A percentile compares a stretch with the other conserved stretches of the same genome.
These are phyloP conservation scores for Crithidia bombi DNA, from an alignment of 208 protist genomes.

Conservation along the genomic window DNA sequence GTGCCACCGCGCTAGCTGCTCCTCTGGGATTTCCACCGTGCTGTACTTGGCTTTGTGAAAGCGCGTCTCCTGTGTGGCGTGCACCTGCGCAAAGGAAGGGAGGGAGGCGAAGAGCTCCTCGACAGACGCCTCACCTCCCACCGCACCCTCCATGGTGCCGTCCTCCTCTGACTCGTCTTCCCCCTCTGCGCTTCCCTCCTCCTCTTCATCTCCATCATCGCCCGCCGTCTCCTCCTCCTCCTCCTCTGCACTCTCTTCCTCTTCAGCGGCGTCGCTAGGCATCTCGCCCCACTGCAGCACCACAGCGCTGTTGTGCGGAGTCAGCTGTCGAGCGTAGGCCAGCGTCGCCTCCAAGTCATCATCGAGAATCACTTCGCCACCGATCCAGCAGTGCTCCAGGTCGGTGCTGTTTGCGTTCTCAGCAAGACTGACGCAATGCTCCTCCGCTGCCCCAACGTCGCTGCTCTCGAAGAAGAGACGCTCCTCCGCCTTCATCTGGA, in stretches of 20 bases:
- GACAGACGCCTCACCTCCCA: slow-evolving; percentile 1
- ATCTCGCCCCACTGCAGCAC: slow-evolving; percentile 64
- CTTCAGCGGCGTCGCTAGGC: slow-evolving; percentile 32
- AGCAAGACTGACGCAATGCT: slow-evolving; percentile 59
- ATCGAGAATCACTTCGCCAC: slow-evolving; percentile 46
- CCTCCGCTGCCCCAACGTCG: slow-evolving; percentile 33
- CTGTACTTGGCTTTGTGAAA: slow-evolving; percentile 47
- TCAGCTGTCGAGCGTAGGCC: slow-evolving; percentile 55
- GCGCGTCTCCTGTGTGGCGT: slow-evolving; percentile 33
- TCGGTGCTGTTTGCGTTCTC: slow-evolving; percentile 44
- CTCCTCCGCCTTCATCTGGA: slow-evolving; percentile 63
- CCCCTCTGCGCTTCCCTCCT: neutral
- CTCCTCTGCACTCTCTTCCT: slow-evolving; percentile 3
- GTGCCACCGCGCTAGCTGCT: slow-evolving; percentile 48
- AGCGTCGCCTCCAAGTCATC: slow-evolving; percentile 55
- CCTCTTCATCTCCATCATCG: neutral
- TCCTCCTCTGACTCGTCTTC: slow-evolving; percentile 2
- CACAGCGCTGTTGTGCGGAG: slow-evolving; percentile 54
- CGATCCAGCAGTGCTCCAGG: slow-evolving; percentile 59
- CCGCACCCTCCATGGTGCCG: slow-evolving; percentile 2
- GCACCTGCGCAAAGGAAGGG: slow-evolving; percentile 55
- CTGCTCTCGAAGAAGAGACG: slow-evolving; percentile 60
- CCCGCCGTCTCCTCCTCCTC: slow-evolving; percentile 8
- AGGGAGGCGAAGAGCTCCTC: slow-evolving; percentile 52
- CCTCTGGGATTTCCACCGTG: slow-evolving; percentile 41